Conservation (phyloP, 805 yeast species). For the Lipomyces yamadae region DNA sequence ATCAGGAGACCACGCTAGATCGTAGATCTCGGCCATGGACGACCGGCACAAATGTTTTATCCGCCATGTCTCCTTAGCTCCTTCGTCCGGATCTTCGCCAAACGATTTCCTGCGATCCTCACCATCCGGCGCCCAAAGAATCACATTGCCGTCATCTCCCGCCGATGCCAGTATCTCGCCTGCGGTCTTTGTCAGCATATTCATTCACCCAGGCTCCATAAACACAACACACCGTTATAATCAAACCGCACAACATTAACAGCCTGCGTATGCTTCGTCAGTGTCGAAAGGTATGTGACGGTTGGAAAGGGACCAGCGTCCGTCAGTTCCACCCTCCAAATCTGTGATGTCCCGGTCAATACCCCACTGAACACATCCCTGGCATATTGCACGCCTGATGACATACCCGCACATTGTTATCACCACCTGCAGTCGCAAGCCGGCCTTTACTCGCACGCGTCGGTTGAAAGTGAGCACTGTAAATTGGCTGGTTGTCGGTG, state of each 20-base stretch:
- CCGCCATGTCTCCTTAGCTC: constrained; percentile 70
- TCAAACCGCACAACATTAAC: constrained; percentile 88
- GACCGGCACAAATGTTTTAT: constrained; percentile 63
- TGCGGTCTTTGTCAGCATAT: not conserved
- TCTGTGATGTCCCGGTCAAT: constrained; percentile 20
- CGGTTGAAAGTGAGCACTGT: constrained; percentile 49
- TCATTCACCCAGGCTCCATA: not conserved
- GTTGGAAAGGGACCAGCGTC: constrained; percentile 44
- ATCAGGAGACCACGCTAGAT: constrained; percentile 91
- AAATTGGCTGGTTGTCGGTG: constrained; percentile 50
- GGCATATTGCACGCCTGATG: not conserved
- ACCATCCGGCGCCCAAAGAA: constrained; percentile 65
- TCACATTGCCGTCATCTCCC: constrained; percentile 90
- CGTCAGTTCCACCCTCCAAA: constrained; percentile 45
- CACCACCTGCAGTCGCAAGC: constrained; percentile 93
- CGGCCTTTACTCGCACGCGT: constrained; percentile 46
- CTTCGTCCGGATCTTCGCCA: constrained; percentile 37
- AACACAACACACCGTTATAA: constrained; percentile 55
- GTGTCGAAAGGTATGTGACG: constrained; percentile 78
- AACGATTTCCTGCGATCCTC: constrained; percentile 22
- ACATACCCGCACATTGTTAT: constrained; percentile 77
- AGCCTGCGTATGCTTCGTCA: constrained; percentile 89
- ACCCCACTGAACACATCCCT: not conserved
- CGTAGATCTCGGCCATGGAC: constrained; percentile 80
- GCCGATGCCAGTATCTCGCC: constrained; percentile 75